Evolutionary conservation across 169 alveolate species (phyloP).

Genomic region (Plasmodium knowlesi): DNA sequence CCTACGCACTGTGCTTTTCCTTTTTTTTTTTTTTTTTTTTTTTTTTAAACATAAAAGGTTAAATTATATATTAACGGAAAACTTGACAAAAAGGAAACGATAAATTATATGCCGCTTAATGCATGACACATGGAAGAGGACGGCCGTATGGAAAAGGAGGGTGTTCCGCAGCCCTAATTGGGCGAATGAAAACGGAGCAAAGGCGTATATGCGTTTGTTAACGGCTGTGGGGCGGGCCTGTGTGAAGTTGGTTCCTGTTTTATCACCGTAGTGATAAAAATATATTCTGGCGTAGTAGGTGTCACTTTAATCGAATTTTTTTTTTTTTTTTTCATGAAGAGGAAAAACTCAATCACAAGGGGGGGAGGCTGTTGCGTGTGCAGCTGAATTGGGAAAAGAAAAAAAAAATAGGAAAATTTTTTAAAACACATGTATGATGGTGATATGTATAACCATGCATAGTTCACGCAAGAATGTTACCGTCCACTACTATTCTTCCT

Average conservation of each 20-base stretch:
- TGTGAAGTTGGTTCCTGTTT: background rate
- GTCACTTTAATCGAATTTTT: background rate
- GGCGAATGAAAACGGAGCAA: background rate
- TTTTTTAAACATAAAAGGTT: background rate
- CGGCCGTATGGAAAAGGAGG: background rate
- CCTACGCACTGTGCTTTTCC: background rate
- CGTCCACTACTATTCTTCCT: background rate
- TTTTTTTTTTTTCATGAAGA: background rate
- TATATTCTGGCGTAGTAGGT: background rate
- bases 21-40: too few species aligned
- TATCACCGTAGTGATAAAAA: background rate
- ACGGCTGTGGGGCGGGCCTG: background rate
- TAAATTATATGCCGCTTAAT: background rate
- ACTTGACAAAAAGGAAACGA: background rate
- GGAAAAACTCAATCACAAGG: background rate
- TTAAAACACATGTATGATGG: background rate
- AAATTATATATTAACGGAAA: background rate
- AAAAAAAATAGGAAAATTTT: background rate
- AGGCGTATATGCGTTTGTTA: background rate
- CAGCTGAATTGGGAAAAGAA: background rate
- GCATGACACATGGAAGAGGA: background rate
- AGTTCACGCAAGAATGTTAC: background rate
- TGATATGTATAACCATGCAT: background rate
- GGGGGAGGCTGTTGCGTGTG: background rate
- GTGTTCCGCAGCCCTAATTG: background rate